A percentile compares a stretch with the other conserved stretches of the same genome.
These are phyloP conservation scores for Helicostylum pulchrum DNA, from an alignment of 192 early-diverging fungal species.

Conservation along the genomic window DNA sequence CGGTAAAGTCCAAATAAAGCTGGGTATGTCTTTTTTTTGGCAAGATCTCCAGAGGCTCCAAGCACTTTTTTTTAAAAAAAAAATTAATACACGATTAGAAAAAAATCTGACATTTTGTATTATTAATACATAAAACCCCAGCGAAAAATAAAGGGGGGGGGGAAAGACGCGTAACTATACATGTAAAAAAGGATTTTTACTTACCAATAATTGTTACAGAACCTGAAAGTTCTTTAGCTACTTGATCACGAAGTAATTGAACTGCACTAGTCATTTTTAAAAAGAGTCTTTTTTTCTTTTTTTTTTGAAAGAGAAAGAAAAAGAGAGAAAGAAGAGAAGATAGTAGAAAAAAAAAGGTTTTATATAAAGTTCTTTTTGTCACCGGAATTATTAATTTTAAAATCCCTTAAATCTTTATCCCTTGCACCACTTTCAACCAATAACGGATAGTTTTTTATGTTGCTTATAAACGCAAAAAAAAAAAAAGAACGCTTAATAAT, in stretches of 20 bases:
- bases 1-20: slow-evolving; percentile 92
- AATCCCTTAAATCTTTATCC: no score
- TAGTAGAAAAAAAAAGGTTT: background rate
- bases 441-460: no score
- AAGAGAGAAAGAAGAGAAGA: background rate
- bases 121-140: background rate
- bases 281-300: background rate
- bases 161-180: background rate
- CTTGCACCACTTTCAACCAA: no score
- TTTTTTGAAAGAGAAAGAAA: background rate
- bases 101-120: no score
- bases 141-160: background rate
- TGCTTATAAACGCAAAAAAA: no score
- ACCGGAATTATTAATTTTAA: no score
- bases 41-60: slow-evolving; percentile 92
- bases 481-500: no score
- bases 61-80: slow-evolving; percentile 50
- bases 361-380: no score
- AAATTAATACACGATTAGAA: background rate
- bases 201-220: slow-evolving; percentile 41
- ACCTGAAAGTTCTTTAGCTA: slow-evolving; percentile 26
- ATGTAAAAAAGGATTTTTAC: background rate
- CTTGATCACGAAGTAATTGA: slow-evolving; percentile 30
- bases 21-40: slow-evolving; percentile 98
- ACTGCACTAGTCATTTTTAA: slow-evolving; percentile 19